Conservation (phyloP, 116 monocot species). For the Posidonia oceanica region DNA sequence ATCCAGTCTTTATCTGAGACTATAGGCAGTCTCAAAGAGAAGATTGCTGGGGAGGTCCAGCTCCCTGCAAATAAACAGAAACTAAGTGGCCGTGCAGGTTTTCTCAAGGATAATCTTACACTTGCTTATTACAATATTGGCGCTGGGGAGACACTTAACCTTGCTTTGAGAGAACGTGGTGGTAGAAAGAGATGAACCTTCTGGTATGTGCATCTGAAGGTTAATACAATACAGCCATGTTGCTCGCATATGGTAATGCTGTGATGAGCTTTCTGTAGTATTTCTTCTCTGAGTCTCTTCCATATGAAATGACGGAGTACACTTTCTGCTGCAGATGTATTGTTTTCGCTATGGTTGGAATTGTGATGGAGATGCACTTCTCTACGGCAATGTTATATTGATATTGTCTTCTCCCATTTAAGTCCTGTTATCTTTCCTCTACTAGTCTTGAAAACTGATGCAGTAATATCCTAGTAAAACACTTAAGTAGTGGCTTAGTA, state of each 20-base stretch:
- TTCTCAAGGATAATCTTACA: slow-evolving; percentile 87
- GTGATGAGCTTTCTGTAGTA: neutral
- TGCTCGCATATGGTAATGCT: neutral
- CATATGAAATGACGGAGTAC: neutral
- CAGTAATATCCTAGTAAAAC: neutral
- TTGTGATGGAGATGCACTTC: neutral
- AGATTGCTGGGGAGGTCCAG: slow-evolving; percentile 93
- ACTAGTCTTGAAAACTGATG: neutral
- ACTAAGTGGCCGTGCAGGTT: slow-evolving; percentile 78
- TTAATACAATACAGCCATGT: slow-evolving; percentile 2
- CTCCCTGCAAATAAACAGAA: slow-evolving; percentile 98
- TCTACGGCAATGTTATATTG: neutral
- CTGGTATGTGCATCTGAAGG: neutral
- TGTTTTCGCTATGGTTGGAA: neutral
- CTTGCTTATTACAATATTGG: slow-evolving; percentile 93
- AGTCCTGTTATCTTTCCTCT: neutral
- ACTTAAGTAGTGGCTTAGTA: neutral
- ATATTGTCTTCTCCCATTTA: neutral
- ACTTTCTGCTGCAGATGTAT: neutral
- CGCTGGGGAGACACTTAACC: slow-evolving; percentile 60
- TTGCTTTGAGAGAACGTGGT: slow-evolving; percentile 96
- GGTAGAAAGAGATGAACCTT: slow-evolving; percentile 72
- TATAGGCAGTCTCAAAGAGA: slow-evolving; percentile 87
- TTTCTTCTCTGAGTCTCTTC: neutral
- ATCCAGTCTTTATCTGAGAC: slow-evolving; percentile 83